Percentiles rank a stretch among this genome's conserved stretches.
Evolutionary conservation across 495 filamentous ascomycete genomes (phyloP).

Genomic region (Penicillium pancosmium): DNA sequence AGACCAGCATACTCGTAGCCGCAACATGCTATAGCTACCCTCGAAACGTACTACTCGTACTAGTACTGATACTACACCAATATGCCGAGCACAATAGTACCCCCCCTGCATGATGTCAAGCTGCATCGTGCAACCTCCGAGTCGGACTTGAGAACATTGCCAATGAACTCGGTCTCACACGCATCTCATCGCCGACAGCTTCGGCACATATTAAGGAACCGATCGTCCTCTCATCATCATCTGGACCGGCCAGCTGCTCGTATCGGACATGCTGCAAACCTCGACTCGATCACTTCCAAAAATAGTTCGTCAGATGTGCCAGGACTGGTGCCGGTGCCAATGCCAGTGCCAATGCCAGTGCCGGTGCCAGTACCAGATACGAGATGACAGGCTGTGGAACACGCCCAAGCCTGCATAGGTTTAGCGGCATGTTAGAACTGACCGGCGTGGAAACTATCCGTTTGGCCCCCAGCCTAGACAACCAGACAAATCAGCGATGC

Average conservation of each 20-base stretch:
- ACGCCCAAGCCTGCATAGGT: slow-evolving; percentile 28
- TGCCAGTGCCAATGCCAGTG: background rate
- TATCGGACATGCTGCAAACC: background rate
- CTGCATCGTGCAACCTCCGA: slow-evolving; percentile 5
- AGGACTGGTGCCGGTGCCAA: background rate
- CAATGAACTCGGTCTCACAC: slow-evolving; percentile 1
- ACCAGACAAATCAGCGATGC: slow-evolving; percentile 3
- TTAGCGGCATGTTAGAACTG: slow-evolving; percentile 12
- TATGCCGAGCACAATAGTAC: background rate
- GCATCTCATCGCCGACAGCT: background rate
- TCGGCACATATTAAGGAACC: slow-evolving; percentile 4
- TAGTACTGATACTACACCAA: background rate
- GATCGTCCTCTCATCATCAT: background rate
- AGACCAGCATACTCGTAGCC: no score
- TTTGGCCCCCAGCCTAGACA: slow-evolving; percentile 12
- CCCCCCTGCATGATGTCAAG: slow-evolving; percentile 5
- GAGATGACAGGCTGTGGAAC: background rate
- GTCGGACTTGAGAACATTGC: background rate
- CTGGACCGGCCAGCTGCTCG: background rate
- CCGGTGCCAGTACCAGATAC: background rate
- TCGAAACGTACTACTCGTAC: background rate
- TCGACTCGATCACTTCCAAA: background rate
- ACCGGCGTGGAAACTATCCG: slow-evolving; percentile 16
- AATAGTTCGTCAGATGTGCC: background rate
- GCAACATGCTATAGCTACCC: no score